phyloP scores from a whole-genome alignment of 129 eudicot genomes.

The Flaveria linearis region DNA sequence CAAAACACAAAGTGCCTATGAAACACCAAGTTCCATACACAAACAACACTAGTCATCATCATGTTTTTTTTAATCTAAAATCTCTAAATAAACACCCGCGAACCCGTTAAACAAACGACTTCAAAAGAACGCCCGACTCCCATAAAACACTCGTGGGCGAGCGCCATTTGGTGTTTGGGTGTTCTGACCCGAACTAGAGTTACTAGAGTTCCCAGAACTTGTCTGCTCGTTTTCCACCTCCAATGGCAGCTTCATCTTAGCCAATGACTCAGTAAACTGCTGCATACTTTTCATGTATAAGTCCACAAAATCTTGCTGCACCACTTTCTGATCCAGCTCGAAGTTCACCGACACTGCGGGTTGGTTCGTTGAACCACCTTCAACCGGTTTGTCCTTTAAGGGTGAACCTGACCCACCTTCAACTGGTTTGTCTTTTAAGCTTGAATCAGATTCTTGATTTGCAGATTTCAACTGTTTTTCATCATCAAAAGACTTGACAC shows the following conservation, averaged over 20 bases:
- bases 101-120: slow-evolving; percentile 6
- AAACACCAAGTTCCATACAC: slow-evolving; percentile 34
- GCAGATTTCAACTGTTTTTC: slow-evolving; percentile 47
- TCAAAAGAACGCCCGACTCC: slow-evolving; percentile 98
- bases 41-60: slow-evolving; percentile 24
- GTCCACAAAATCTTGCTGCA: slow-evolving; percentile 93
- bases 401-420: slow-evolving; percentile 35
- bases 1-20: slow-evolving; percentile 22
- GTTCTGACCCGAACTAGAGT: slow-evolving; percentile 74
- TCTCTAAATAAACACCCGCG: slow-evolving; percentile 17
- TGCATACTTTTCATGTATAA: slow-evolving; percentile 99
- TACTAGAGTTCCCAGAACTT: slow-evolving; percentile 73
- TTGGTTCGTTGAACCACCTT: slow-evolving; percentile 18
- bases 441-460: slow-evolving; percentile 50
- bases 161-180: slow-evolving; percentile 54
- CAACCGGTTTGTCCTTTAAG: slow-evolving; percentile 37
- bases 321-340: slow-evolving; percentile 72
- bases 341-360: slow-evolving; percentile 50
- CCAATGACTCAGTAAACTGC: slow-evolving; percentile 95
- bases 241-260: slow-evolving; percentile 96
- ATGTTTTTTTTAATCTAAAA: neutral
- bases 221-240: slow-evolving; percentile 66
- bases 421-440: slow-evolving; percentile 40
- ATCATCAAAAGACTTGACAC: slow-evolving; percentile 48
- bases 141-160: slow-evolving; percentile 92